Conservation (phyloP, 225 moss, liverwort and hornwort species). For the Rhytidiadelphus loreus region DNA sequence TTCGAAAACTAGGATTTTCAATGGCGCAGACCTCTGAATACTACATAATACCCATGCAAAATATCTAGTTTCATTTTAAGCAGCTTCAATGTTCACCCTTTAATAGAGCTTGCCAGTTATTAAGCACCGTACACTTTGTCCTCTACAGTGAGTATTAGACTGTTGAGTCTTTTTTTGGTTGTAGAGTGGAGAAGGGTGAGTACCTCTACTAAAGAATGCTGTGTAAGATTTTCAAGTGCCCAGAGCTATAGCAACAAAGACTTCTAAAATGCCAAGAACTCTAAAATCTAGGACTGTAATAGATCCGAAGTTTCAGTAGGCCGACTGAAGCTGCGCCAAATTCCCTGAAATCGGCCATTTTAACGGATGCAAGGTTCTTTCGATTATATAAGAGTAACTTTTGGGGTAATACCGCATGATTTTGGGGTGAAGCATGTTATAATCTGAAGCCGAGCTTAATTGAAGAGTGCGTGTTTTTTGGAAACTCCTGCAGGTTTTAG, state of each 20-base stretch:
- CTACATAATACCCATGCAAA: not conserved
- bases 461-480: not conserved
- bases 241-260: no score
- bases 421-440: not conserved
- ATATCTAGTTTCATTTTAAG: not conserved
- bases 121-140: no score
- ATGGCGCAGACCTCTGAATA: not conserved
- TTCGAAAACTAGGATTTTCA: not conserved
- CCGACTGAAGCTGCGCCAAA: not conserved
- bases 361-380: not conserved
- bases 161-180: no score
- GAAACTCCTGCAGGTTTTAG: conserved; percentile 26
- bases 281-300: no score
- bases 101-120: not conserved
- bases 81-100: not conserved
- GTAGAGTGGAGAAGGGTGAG: no score
- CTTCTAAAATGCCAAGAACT: no score
- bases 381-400: no score
- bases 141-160: no score
- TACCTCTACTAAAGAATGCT: no score
- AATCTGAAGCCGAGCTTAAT: not conserved
- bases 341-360: not conserved
- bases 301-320: not conserved
- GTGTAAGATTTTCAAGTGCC: no score
- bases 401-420: not conserved